phyloP scores from a whole-genome alignment of 306 rosid species.

The Cercis canadensis region DNA sequence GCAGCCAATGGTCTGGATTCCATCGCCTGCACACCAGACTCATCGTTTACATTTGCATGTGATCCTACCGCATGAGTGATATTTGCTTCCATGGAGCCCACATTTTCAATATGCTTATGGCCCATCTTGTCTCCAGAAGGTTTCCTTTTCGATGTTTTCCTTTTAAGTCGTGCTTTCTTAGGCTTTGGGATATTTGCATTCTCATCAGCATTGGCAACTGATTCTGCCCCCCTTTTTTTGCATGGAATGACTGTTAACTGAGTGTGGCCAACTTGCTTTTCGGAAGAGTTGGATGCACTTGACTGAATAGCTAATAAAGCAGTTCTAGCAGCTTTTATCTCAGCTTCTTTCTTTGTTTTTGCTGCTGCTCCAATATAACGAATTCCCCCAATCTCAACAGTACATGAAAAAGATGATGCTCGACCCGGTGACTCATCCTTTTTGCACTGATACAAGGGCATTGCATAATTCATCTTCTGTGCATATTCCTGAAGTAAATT shows the following conservation, averaged over 20 bases:
- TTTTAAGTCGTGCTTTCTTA: constrained; percentile 61
- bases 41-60: constrained; percentile 22
- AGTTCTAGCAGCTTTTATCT: constrained; percentile 97
- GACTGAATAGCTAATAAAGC: constrained; percentile 82
- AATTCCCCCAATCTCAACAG: constrained; percentile 77
- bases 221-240: constrained; percentile 56
- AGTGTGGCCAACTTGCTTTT: constrained; percentile 45
- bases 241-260: constrained; percentile 80
- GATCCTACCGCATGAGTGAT: constrained; percentile 27
- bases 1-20: constrained; percentile 24
- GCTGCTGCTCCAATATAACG: constrained; percentile 84
- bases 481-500: constrained; percentile 98
- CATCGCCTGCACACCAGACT: constrained; percentile 27
- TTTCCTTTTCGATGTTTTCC: constrained; percentile 54
- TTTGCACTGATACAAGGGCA: constrained; percentile 75
- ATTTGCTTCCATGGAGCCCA: constrained; percentile 20
- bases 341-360: constrained; percentile 92
- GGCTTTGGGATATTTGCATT: constrained; percentile 47
- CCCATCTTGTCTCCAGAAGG: constrained; percentile 34
- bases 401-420: constrained; percentile 62
- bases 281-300: constrained; percentile 54
- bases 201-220: constrained; percentile 40
- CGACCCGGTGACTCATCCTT: constrained; percentile 67
- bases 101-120: constrained; percentile 23
- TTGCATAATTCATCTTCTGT: constrained; percentile 95